These are phyloP conservation scores for Emydomyces testavorans DNA, from an alignment of 2,329 filamentous ascomycete species.

Conservation along the genomic window DNA sequence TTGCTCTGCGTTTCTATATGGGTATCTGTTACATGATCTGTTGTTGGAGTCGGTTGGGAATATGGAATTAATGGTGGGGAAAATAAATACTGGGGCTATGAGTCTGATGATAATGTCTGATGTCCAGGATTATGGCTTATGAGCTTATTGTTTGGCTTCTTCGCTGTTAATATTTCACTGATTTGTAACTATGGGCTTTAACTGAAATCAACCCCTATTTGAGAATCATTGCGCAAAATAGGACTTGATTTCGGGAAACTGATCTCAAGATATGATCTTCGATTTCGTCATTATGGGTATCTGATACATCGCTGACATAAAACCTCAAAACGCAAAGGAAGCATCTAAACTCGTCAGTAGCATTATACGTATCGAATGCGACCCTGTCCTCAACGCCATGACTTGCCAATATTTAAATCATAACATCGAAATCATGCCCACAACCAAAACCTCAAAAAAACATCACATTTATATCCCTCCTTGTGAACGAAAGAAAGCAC, in stretches of 20 bases:
- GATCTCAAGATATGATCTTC: too few relatives aligned
- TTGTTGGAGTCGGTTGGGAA: conserved; percentile 2
- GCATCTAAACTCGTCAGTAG: too few relatives aligned
- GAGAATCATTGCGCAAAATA: neutral
- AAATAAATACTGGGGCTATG: conserved; percentile 9
- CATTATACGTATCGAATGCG: neutral
- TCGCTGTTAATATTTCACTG: conserved; percentile 4
- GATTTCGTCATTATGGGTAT: too few relatives aligned
- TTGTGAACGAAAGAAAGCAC: neutral
- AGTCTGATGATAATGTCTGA: conserved; percentile 14
- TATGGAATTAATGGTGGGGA: conserved; percentile 5
- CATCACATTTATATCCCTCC: neutral
- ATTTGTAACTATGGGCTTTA: conserved; percentile 5
- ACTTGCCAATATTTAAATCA: neutral
- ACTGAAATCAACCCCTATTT: neutral
- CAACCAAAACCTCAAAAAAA: neutral
- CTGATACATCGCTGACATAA: too few relatives aligned
- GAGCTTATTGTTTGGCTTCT: conserved; percentile 3
- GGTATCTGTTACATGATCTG: conserved; percentile 11
- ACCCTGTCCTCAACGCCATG: neutral
- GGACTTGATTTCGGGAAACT: too few relatives aligned
- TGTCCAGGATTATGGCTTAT: conserved; percentile 12
- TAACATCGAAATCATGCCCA: neutral
- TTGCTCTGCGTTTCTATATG: conserved; percentile 16
- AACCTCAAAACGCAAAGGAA: too few relatives aligned